Evolutionary conservation across 495 filamentous ascomycete species (phyloP), one percentile per base, ranked within the genome.

Genomic region (Jackrogersella multiformis): DNA sequence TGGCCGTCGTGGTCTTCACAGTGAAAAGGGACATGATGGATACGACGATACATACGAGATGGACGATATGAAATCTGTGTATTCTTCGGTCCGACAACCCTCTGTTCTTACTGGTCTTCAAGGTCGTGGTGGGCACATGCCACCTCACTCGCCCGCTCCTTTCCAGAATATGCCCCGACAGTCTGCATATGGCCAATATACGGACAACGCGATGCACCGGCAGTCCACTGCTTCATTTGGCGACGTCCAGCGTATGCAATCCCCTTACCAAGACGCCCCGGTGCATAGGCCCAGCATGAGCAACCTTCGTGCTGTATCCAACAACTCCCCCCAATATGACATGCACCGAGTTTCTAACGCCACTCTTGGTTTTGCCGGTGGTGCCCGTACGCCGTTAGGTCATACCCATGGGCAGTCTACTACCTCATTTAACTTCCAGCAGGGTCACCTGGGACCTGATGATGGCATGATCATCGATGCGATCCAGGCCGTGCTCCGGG

Each of bases 31-130:
- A 1, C 73, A 73, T 24, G 81, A 79, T 32, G 78, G 79, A 28
- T 93, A 91, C 69, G 84, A 87, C 21, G 89, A 92, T 66, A 88
- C 79, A 15, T 92, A 92, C 79, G 95, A 98, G 76, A 93, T 98
- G 90, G 95, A 99, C 73, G 95, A 99, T 71, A 95, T 97, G 85
- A 93, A 94, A 72, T 96, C 92, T 0, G 87, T 96, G 56, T 97
- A 98, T 78, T 97, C 94, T 7, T 96, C 93, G 1, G 92, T 94
- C 64, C 93, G 93, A 77, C 95, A 96, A 20, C 91, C 93, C 2
- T 97, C 93, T 0, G 91, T 99, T 62, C 84, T 99, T 42, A 95
- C 92, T 32, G 93, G 93, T 52, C 91, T 97, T 78, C 90, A 87
- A 21, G 83, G 85, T 18, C 86, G 88, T 51, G 85, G 86, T 42